Evolutionary conservation across 148 eudicot genomes (phyloP).

Genomic region (Camellia japonica): DNA sequence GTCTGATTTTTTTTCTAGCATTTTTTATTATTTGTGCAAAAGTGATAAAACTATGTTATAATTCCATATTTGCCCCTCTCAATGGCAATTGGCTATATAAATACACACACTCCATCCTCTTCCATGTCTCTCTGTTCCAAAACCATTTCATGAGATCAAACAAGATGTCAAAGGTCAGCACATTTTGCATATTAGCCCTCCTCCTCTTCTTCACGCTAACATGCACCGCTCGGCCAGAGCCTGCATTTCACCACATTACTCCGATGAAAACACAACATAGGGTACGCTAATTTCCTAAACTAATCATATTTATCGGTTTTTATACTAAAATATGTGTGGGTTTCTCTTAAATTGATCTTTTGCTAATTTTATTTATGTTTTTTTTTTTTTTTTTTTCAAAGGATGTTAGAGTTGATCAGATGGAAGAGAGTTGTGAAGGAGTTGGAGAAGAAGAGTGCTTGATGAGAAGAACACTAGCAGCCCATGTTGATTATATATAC

Average conservation of each 20-base stretch:
- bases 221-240: slow-evolving; percentile 31
- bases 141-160: neutral
- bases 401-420: slow-evolving; percentile 3
- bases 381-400: neutral
- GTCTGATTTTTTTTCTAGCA: neutral
- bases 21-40: neutral
- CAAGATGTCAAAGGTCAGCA: slow-evolving; percentile 31
- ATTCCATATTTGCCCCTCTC: slow-evolving; percentile 2
- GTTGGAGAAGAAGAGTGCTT: slow-evolving; percentile 42
- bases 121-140: neutral
- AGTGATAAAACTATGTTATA: neutral
- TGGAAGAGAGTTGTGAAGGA: slow-evolving; percentile 24
- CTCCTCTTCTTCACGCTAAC: slow-evolving; percentile 20
- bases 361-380: neutral
- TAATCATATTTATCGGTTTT: neutral
- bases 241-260: slow-evolving; percentile 17
- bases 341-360: neutral
- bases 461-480: slow-evolving; percentile 34
- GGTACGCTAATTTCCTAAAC: slow-evolving; percentile 14
- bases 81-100: slow-evolving; percentile 1
- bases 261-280: slow-evolving; percentile 23
- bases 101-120: slow-evolving; percentile 6
- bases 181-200: slow-evolving; percentile 28
- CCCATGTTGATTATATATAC: slow-evolving; percentile 46
- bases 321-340: neutral